phyloP scores from a whole-genome alignment of 345 rosid genomes.

The Linum usitatissimum region DNA sequence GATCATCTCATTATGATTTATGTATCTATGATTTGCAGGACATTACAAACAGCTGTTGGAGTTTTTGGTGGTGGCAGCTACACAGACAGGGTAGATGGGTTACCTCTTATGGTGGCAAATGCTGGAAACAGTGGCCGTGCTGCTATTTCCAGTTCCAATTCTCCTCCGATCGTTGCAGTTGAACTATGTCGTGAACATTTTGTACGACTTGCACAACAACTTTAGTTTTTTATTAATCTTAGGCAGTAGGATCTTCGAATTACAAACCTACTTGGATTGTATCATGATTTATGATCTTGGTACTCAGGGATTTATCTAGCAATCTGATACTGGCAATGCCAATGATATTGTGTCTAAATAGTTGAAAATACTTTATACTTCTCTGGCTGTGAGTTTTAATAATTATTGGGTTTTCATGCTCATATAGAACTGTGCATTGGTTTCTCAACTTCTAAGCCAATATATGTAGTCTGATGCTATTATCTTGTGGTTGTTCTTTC shows the following conservation, averaged over 20 bases:
- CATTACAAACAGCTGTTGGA: conserved; percentile 95
- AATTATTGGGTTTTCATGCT: background rate
- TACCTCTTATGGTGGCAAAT: conserved; percentile 88
- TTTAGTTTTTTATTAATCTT: background rate
- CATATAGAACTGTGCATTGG: background rate
- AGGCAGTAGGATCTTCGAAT: background rate
- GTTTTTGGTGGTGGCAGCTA: conserved; percentile 87
- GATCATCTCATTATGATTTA: conserved; percentile 3
- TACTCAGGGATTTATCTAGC: background rate
- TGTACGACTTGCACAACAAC: conserved; percentile 30
- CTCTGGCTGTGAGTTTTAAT: background rate
- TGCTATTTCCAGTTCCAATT: conserved; percentile 75
- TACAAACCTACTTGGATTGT: background rate
- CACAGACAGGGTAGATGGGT: conserved; percentile 40
- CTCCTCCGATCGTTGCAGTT: conserved; percentile 65
- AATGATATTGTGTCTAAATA: background rate
- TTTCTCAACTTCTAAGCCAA: background rate
- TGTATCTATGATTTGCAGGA: conserved; percentile 38
- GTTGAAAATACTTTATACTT: background rate
- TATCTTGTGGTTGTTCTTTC: conserved; percentile 10
- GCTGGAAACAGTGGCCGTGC: conserved; percentile 64
- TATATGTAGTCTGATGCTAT: background rate
- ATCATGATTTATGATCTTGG: background rate
- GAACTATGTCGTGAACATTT: conserved; percentile 95
- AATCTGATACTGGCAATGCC: background rate